Conservation (phyloP, 2,329 filamentous ascomycete species). For the Arthroderma sp. region DNA sequence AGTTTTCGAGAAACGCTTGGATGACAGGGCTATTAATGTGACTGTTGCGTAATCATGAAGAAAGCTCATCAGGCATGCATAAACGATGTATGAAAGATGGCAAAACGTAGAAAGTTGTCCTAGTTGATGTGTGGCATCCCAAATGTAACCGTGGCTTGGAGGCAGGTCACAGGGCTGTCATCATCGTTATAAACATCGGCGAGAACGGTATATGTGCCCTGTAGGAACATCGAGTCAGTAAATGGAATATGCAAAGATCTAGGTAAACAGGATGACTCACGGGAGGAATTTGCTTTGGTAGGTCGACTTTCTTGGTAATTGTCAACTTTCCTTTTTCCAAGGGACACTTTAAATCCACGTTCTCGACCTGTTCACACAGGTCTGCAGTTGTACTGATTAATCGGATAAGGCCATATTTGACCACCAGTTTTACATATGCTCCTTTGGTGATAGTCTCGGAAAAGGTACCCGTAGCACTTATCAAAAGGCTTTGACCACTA, state of each 20-base stretch:
- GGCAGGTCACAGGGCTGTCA: conserved; percentile 66
- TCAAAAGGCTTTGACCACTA: conserved; percentile 65
- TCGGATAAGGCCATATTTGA: conserved; percentile 90
- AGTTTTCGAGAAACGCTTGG: too few species aligned
- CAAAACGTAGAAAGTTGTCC: too few species aligned
- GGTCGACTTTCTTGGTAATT: conserved; percentile 67
- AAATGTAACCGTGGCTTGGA: conserved; percentile 45
- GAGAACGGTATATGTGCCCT: conserved; percentile 82
- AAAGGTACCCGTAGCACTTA: conserved; percentile 67
- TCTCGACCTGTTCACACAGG: conserved; percentile 76
- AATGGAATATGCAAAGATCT: not conserved
- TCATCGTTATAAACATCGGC: conserved; percentile 73
- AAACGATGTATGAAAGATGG: too few species aligned
- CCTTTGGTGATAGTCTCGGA: conserved; percentile 59
- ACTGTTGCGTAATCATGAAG: too few species aligned
- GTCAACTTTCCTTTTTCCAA: conserved; percentile 63
- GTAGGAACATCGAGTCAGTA: not conserved
- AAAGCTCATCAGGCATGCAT: too few species aligned
- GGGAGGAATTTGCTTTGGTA: conserved; percentile 77
- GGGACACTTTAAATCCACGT: conserved; percentile 82
- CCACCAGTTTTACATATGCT: conserved; percentile 66
- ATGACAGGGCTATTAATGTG: too few species aligned
- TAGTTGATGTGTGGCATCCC: not conserved
- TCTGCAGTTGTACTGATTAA: conserved; percentile 70
- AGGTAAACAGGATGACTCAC: conserved; percentile 41